Evolutionary conservation across 192 early-diverging fungal species (phyloP).

Genomic region (Hyaloraphidium curvatum): DNA sequence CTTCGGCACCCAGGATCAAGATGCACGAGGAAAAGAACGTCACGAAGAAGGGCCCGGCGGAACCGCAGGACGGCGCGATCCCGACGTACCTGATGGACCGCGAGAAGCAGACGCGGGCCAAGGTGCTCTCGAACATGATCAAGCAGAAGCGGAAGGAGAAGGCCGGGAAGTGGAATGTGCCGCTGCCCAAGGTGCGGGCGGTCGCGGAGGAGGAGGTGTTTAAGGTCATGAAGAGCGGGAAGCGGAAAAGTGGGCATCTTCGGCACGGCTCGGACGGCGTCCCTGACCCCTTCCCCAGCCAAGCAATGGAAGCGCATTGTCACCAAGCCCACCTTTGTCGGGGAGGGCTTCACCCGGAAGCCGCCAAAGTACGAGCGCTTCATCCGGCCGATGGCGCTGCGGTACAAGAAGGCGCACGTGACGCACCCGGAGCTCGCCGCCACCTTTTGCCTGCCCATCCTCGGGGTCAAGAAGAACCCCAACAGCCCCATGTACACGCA

Average conservation of each 20-base stretch:
- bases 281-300: slow-evolving; percentile 11
- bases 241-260: slow-evolving; percentile 40
- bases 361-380: slow-evolving; percentile 99
- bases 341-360: slow-evolving; percentile 96
- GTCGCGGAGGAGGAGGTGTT: slow-evolving; percentile 99
- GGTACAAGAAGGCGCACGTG: slow-evolving; percentile 97
- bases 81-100: slow-evolving; percentile 95
- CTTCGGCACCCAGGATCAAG: slow-evolving; percentile 45
- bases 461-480: slow-evolving; percentile 98
- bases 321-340: slow-evolving; percentile 98
- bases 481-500: slow-evolving; percentile 87
- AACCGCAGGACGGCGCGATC: slow-evolving; percentile 80
- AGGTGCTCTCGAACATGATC: slow-evolving; percentile 96
- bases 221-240: slow-evolving; percentile 90
- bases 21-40: slow-evolving; percentile 93
- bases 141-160: slow-evolving; percentile 99
- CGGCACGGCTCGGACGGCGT: not conserved
- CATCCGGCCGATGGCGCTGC: slow-evolving; percentile 88
- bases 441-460: slow-evolving; percentile 89
- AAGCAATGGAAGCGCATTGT: slow-evolving; percentile 99
- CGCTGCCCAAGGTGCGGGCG: slow-evolving; percentile 92
- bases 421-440: slow-evolving; percentile 97
- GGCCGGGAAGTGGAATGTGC: slow-evolving; percentile 94
- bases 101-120: slow-evolving; percentile 90
- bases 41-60: slow-evolving; percentile 70